Percentiles rank a stretch among this genome's conserved stretches.
Conservation (phyloP, 805 yeast genomes). For the Yamadazyma tumulicola region DNA sequence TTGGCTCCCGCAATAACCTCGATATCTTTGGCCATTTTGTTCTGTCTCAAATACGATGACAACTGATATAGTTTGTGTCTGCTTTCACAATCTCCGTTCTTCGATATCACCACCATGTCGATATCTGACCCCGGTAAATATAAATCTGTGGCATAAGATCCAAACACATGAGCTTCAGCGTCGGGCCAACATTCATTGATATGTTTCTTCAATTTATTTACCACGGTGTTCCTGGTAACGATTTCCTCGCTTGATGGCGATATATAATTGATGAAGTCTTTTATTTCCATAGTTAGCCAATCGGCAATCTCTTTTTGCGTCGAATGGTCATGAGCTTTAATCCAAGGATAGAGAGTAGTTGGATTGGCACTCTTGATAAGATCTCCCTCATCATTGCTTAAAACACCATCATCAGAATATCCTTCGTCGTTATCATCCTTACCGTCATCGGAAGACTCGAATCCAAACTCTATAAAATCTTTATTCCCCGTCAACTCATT, state of each 20-base stretch:
- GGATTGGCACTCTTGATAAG: constrained; percentile 20
- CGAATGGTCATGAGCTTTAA: constrained; percentile 72
- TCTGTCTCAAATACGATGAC: constrained; percentile 62
- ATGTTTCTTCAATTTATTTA: constrained; percentile 53
- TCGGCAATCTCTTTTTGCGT: constrained; percentile 74
- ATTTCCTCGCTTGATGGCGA: constrained; percentile 82
- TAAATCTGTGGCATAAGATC: constrained; percentile 90
- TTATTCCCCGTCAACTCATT: constrained; percentile 43
- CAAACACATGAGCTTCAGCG: constrained; percentile 81
- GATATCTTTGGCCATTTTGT: constrained; percentile 62
- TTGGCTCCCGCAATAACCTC: constrained; percentile 88
- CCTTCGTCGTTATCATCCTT: constrained; percentile 20
- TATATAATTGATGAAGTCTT: constrained; percentile 78
- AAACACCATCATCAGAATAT: constrained; percentile 29
- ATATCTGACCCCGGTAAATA: constrained; percentile 95
- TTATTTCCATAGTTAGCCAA: constrained; percentile 83
- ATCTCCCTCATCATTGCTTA: constrained; percentile 34
- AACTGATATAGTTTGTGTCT: constrained; percentile 68
- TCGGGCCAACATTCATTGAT: constrained; percentile 66
- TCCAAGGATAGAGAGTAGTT: constrained; percentile 63
- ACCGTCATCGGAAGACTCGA: constrained; percentile 41
- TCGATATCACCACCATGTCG: constrained; percentile 82
- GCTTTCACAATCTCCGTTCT: constrained; percentile 54
- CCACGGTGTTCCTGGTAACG: constrained; percentile 59
- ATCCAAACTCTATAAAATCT: constrained; percentile 57